These are phyloP conservation scores for Colletotrichum karsti DNA, from an alignment of 2,329 filamentous ascomycete species.

Conservation along the genomic window DNA sequence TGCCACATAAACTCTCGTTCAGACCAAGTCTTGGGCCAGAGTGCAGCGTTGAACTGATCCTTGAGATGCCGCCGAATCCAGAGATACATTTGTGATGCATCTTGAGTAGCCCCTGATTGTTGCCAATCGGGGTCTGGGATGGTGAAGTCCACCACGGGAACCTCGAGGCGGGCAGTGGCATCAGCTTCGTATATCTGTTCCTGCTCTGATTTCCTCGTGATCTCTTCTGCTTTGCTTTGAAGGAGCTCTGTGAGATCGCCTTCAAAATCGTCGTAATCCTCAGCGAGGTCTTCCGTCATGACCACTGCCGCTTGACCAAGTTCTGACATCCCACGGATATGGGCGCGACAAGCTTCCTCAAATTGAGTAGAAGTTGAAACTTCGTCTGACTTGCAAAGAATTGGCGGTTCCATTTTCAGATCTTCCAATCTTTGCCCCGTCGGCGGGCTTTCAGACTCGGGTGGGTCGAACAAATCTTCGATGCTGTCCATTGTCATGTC, in stretches of 20 bases:
- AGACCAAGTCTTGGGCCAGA: conserved; percentile 26
- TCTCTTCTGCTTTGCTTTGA: conserved; percentile 18
- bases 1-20: conserved; percentile 5
- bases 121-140: conserved; percentile 35
- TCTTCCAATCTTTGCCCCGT: too few species aligned
- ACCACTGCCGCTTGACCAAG: background rate
- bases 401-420: background rate
- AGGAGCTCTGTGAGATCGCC: conserved; percentile 35
- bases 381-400: background rate
- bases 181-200: conserved; percentile 38
- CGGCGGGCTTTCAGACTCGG: background rate
- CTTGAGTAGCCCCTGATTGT: background rate
- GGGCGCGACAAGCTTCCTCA: background rate
- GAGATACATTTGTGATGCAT: conserved; percentile 35
- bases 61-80: conserved; percentile 12
- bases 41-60: background rate
- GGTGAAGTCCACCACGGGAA: conserved; percentile 39
- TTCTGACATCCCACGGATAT: background rate
- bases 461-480: background rate
- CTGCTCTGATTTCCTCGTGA: conserved; percentile 32
- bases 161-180: conserved; percentile 35
- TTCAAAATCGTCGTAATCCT: conserved; percentile 30
- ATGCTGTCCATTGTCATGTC: background rate
- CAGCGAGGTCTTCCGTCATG: background rate
- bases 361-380: background rate